Percentiles rank a stretch among this genome's conserved stretches.
These are phyloP conservation scores for Xylaria sp. DNA, from an alignment of 2,329 filamentous ascomycete genomes.

Conservation along the genomic window DNA sequence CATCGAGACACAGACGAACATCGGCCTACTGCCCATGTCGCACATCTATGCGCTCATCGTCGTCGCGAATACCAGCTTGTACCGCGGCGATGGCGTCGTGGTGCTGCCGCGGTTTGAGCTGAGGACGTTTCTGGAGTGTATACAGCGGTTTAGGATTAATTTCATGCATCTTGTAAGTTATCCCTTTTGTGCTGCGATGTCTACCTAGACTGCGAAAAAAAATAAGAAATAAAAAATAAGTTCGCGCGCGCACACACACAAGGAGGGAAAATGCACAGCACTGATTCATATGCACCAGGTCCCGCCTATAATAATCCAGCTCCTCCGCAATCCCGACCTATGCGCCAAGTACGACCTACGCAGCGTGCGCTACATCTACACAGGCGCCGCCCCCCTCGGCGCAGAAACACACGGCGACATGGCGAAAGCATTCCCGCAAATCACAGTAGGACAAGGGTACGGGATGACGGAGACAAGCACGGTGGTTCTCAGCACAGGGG, in stretches of 20 bases:
- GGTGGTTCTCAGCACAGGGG: slow-evolving; percentile 70
- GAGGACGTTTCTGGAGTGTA: slow-evolving; percentile 66
- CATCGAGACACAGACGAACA: slow-evolving; percentile 53
- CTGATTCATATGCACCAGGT: slow-evolving; percentile 60
- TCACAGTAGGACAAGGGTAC: slow-evolving; percentile 74
- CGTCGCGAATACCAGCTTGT: slow-evolving; percentile 72
- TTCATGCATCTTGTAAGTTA: slow-evolving; percentile 69
- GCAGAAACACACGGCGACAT: slow-evolving; percentile 74
- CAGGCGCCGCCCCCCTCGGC: slow-evolving; percentile 82
- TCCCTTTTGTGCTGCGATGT: not conserved
- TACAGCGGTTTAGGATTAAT: slow-evolving; percentile 75
- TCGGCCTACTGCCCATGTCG: slow-evolving; percentile 78
- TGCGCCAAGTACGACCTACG: slow-evolving; percentile 77
- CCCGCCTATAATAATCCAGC: slow-evolving; percentile 82
- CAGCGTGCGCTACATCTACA: slow-evolving; percentile 73
- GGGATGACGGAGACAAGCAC: slow-evolving; percentile 84
- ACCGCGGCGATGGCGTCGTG: slow-evolving; percentile 77
- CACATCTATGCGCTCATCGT: slow-evolving; percentile 83
- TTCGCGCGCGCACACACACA: not conserved
- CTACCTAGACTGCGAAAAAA: no score
- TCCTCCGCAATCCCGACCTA: slow-evolving; percentile 72
- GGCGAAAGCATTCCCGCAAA: slow-evolving; percentile 57
- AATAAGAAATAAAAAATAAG: no score
- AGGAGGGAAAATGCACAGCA: not conserved
- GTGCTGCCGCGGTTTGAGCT: slow-evolving; percentile 81